Percentiles rank a stretch among this genome's conserved stretches.
phyloP scores from a whole-genome alignment of 371 early-diverging fungal genomes.

The Mortierella sp. region DNA sequence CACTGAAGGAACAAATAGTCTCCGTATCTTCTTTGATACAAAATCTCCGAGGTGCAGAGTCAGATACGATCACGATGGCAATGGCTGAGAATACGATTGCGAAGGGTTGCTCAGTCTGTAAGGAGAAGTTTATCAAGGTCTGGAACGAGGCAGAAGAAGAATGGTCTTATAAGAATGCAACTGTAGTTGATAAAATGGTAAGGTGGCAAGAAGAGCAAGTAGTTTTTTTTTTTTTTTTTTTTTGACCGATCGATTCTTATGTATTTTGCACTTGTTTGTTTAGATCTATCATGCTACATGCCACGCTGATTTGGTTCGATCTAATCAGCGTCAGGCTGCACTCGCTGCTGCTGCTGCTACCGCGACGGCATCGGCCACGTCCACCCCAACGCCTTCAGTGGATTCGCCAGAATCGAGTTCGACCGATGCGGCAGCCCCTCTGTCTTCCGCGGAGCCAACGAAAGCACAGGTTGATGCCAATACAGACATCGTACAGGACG shows the following conservation, averaged over 20 bases:
- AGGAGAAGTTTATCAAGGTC: conserved; percentile 84
- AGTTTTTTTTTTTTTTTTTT: not conserved
- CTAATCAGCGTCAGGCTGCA: conserved; percentile 42
- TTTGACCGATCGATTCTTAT: not conserved
- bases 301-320: conserved; percentile 62
- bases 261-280: not conserved
- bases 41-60: conserved; percentile 9
- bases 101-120: conserved; percentile 85
- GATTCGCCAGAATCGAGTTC: not conserved
- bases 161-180: conserved; percentile 90
- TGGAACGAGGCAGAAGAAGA: conserved; percentile 92
- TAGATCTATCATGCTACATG: conserved; percentile 79
- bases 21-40: conserved; percentile 23
- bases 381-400: not conserved
- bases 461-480: not conserved
- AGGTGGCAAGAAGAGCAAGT: conserved; percentile 6
- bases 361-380: not conserved
- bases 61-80: conserved; percentile 10
- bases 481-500: not conserved
- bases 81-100: conserved; percentile 54
- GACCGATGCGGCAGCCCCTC: not conserved
- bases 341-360: conserved; percentile 18
- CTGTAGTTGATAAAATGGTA: conserved; percentile 76
- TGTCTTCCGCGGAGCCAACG: not conserved
- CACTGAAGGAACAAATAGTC: conserved; percentile 32